Base-by-base conservation (phyloP, 495 filamentous ascomycete species). In the Immersiella caudata region DNA sequence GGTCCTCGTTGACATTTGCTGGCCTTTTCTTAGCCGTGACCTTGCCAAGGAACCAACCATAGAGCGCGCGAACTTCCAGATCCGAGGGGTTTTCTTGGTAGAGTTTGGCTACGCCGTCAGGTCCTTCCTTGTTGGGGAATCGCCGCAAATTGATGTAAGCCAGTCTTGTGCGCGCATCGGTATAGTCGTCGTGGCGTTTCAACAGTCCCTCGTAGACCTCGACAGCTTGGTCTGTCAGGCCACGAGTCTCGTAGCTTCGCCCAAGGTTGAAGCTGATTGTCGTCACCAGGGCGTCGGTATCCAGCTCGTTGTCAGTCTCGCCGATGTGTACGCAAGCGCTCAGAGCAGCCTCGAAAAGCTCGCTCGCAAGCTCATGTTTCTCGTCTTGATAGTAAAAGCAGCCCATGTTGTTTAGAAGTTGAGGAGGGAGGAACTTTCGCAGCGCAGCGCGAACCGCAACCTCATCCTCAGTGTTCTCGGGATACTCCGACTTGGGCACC, bases 191-290 rank as follows among this genome's bases (percentile, higher is more conserved):
- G 75, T 98, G 93, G 6, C 93, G 90, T 35, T 87, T 86, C 8
- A 97, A 76, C 26, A 98, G 79, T 27, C 90, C 88, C 71, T 96
- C 89, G 73, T 97, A 99, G 25, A 95, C 89, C 70, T 90, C 90
- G 68, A 90, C 89, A 0, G 95, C 96, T 72, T 94, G 88, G 56
- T 96, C 91, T 26, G 88, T 82, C 73, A 92, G 85, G 46, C 90
- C 89, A 6, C 89, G 88, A 0, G 92, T 89, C 77, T 99, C 95
- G 72, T 97, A 97, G 24, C 93, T 94, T n/a, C 95, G 86, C n/a
- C 90, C 95, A 27, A 99, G 87, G 75, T 98, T 99, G 80, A 93
- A 99, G 69, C 90, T 93, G 71, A 99, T 93, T 5, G 93, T 96
- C 0, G 93, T 96, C 26, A 97, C 88, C 6, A 99, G 84, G 2